Conservation (phyloP, 2,329 filamentous ascomycete species). For the Capronia coronata region DNA sequence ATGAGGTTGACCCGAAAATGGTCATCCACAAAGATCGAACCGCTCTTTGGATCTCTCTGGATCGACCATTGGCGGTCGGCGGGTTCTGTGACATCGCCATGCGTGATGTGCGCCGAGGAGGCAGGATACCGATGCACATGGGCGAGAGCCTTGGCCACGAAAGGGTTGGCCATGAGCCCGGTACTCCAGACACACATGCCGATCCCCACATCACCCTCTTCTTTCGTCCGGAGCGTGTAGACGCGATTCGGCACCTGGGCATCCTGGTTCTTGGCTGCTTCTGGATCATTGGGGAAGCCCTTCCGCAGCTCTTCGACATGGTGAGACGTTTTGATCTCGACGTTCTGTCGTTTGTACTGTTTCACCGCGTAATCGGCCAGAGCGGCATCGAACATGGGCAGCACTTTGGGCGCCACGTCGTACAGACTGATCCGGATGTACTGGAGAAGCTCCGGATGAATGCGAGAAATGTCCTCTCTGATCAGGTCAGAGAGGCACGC, state of each 20-base stretch:
- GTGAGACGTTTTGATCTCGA: conserved; percentile 53
- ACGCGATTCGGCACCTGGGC: conserved; percentile 40
- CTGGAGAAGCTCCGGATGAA: conserved; percentile 49
- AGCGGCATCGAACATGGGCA: conserved; percentile 56
- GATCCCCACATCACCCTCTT: conserved; percentile 53
- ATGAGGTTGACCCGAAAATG: conserved; percentile 51
- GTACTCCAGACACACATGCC: conserved; percentile 58
- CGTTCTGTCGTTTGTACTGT: conserved; percentile 50
- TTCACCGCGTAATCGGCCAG: conserved; percentile 52
- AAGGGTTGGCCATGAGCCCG: conserved; percentile 52
- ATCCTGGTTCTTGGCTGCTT: conserved; percentile 30
- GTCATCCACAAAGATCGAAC: conserved; percentile 50
- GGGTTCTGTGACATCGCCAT: conserved; percentile 18
- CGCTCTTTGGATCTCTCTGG: conserved; percentile 43
- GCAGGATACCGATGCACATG: conserved; percentile 34
- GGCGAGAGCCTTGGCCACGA: conserved; percentile 43
- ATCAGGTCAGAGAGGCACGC: conserved; percentile 55
- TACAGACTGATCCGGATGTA: conserved; percentile 52
- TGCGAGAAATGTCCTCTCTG: conserved; percentile 45
- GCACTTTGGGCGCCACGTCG: conserved; percentile 54
- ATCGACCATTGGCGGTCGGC: conserved; percentile 41
- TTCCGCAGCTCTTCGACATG: conserved; percentile 50
- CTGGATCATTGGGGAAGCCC: conserved; percentile 40
- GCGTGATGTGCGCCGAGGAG: conserved; percentile 30
- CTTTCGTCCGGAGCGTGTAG: conserved; percentile 49